A percentile compares a stretch with the other conserved stretches of the same genome.
Evolutionary conservation across 148 eudicot genomes (phyloP).

Genomic region (Persicaria maculosa): DNA sequence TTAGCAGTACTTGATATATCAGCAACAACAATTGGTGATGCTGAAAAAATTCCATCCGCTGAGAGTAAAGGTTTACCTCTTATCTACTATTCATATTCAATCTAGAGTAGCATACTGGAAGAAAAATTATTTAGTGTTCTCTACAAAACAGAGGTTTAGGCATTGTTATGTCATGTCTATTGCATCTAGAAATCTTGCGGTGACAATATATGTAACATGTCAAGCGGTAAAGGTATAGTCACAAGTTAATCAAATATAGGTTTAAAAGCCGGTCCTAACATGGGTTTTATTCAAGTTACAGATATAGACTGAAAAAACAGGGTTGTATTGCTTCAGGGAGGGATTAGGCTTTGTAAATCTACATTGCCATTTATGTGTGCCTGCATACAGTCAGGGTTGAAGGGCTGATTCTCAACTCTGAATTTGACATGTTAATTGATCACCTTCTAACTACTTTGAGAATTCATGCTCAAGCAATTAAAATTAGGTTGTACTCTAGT

Average conservation of each 20-base stretch:
- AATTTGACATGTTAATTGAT: neutral
- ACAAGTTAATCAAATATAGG: neutral
- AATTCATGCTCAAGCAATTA: neutral
- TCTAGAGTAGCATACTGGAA: neutral
- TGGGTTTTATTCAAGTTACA: neutral
- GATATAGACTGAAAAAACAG: neutral
- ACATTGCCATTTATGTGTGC: neutral
- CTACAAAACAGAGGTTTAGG: neutral
- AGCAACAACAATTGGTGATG: conserved; percentile 67
- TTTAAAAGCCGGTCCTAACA: neutral
- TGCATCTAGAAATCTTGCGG: neutral
- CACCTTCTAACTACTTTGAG: neutral
- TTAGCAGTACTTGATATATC: conserved; percentile 91
- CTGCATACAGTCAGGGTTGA: neutral
- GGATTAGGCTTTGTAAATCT: neutral
- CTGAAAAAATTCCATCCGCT: conserved; percentile 79
- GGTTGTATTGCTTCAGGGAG: neutral
- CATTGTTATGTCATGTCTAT: neutral
- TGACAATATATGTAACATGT: neutral
- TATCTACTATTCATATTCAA: conserved; percentile 2
- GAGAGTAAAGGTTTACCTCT: conserved; percentile 77
- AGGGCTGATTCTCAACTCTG: neutral
- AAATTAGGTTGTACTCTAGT: neutral
- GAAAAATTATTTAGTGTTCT: conserved; percentile 7
- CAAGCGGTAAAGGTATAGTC: neutral